A percentile compares a stretch with the other conserved stretches of the same genome.
These are phyloP conservation scores for Yamadazyma blattariae DNA, from an alignment of 1,139 yeast species.

Conservation along the genomic window DNA sequence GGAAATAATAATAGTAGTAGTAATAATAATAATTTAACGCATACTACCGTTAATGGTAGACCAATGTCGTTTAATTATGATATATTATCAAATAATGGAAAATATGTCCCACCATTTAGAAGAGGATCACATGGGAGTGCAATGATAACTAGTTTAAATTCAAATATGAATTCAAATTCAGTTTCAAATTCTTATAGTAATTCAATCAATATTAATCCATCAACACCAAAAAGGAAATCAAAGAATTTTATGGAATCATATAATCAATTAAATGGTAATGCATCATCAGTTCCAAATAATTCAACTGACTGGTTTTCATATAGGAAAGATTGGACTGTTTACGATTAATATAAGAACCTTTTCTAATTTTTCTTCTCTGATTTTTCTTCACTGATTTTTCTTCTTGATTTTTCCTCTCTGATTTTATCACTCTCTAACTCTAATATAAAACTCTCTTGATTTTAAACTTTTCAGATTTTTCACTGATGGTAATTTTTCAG, in stretches of 20 bases:
- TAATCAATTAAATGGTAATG: constrained; percentile 6
- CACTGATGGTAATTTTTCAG: too few relatives aligned
- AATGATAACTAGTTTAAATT: not conserved
- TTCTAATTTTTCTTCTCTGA: too few relatives aligned
- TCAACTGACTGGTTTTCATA: constrained; percentile 36
- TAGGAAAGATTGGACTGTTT: constrained; percentile 34
- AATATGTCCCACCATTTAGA: constrained; percentile 71
- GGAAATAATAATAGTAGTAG: constrained; percentile 1
- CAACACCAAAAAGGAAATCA: constrained; percentile 5
- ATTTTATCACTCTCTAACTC: too few relatives aligned
- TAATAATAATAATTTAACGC: constrained; percentile 1
- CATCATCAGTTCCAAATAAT: constrained; percentile 32
- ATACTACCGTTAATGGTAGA: constrained; percentile 8
- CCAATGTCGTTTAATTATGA: constrained; percentile 17
- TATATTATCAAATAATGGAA: constrained; percentile 36
- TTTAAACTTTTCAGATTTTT: too few relatives aligned
- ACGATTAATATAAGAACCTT: constrained; percentile 21
- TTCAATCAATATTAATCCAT: not conserved
- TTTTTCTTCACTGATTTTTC: too few relatives aligned
- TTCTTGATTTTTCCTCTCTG: too few relatives aligned
- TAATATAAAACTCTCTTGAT: too few relatives aligned
- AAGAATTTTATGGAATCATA: constrained; percentile 4
- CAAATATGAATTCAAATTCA: not conserved
- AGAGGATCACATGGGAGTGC: constrained; percentile 38
- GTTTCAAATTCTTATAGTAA: constrained; percentile 4